Base-by-base conservation (phyloP, 371 early-diverging fungal genomes). In the Mucor racemosus region DNA sequence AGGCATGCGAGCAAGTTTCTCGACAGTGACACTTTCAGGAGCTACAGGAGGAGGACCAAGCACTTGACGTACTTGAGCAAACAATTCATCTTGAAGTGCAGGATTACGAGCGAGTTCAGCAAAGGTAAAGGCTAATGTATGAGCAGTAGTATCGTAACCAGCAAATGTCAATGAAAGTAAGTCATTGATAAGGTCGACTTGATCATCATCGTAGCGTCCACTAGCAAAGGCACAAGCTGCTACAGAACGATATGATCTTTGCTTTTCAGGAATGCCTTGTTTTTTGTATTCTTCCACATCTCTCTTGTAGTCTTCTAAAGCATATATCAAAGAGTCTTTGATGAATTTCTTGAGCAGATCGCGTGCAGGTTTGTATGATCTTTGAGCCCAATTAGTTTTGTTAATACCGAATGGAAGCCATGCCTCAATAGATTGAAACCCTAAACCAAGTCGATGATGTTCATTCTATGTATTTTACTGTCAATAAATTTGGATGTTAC, bases 131-230 rank as follows among this genome's bases (percentile, higher is more conserved):
- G 84, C 68, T 15, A 80, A 46, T 1, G 84, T 84, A 58, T 81
- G 84, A 0, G 84, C 81, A 4, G 81, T 81, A 1, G 84, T 80
- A 38, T 81, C 81, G 44, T 80, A 76, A 3, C 81, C 84, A 26
- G 84, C 84, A 75, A 81, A 84, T 0, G 81, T 80, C 3, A 84
- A 58, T 0, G 78, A 72, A 9, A 81, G 59, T 13, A 84, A 55
- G 54, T 80, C 81, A 33, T 79, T 84, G 46, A 84, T 60, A 1
- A 80, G 62, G 11, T 77, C 81, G 0, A 67, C 55, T 0, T 68
- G 41, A 14, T 77, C 72, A 1, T 48, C 62, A 21, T 54, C 61
- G 17, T 79, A 84, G 31, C 64, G 48, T 7, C 79, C 79, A 41
- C 79, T 80, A 4, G 79, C 77, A 53, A 70, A 46, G 7, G 79